Evolutionary conservation across 2,329 filamentous ascomycete genomes (phyloP), one percentile per base, ranked within the genome.

Genomic region (Capronia epimyces): DNA sequence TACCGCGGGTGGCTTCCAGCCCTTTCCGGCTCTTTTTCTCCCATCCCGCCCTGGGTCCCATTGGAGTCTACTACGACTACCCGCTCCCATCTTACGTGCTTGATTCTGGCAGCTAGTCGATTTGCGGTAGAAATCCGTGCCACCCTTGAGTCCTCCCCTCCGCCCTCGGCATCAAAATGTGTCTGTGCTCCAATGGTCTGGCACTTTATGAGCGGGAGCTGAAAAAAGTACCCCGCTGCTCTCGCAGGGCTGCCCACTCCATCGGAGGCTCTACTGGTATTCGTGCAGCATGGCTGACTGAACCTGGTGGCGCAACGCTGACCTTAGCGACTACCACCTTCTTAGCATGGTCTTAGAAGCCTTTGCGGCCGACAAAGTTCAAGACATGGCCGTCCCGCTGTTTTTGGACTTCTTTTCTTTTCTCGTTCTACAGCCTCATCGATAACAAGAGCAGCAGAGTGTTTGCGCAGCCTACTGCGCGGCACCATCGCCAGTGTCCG

Each of bases 191-290:
- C 47, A 49, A 55, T 48, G 36, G 48, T 9, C 32, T 55, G 32
- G 42, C 44, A 49, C 46, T 32, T 32, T 37, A 20, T 6, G 24
- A 16, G 25, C 29, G 44, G 25, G 41, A 55, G 52, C 52, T 55
- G 52, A 52, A 52, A 55, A 51, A 49, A 46, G 29, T 43, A 45
- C 52, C 34, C 52, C 49, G 48, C 43, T 43, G 40, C 41, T 21
- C 42, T 25, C 16, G 36, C 52, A 55, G 36, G 48, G 52, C 52
- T 53, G 46, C 45, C 50, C 43, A 45, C 34, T 8, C 41, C 25
- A 31, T 42, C n/a, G 18, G 34, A 37, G 34, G 15, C 34, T 37
- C 3, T 37, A 20, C 15, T 37, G 20, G 31, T 43, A 43, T 21
- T 43, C 32, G 42, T 50, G 52, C 52, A 55, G 52, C 32, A 34